Conservation (phyloP, 2,329 filamentous ascomycete species). For the Aspergillus sp. region DNA sequence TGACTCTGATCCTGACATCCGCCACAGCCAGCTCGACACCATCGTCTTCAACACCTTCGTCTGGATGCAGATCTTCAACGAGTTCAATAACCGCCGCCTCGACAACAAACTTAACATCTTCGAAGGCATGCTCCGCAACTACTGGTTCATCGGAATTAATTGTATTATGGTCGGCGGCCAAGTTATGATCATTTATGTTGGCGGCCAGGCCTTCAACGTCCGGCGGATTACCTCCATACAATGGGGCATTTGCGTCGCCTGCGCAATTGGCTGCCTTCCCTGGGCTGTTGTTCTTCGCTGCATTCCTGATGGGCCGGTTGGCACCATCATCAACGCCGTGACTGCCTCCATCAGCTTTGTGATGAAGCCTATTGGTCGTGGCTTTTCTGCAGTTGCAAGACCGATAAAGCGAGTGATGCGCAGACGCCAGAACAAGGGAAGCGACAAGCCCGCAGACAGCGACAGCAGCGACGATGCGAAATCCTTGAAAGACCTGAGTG, state of each 20-base stretch:
- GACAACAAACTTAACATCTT: conserved; percentile 97
- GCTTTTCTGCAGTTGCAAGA: conserved; percentile 26
- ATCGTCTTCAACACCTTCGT: conserved; percentile 98
- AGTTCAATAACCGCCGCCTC: conserved; percentile 92
- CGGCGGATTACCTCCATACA: conserved; percentile 67
- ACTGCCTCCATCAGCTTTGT: conserved; percentile 54
- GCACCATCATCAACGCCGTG: conserved; percentile 49
- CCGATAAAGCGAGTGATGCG: conserved; percentile 25
- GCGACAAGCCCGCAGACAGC: background rate
- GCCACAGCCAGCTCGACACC: conserved; percentile 62
- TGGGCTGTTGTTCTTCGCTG: conserved; percentile 78
- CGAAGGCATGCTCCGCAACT: conserved; percentile 80
- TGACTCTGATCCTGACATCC: conserved; percentile 51
- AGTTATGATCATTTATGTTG: conserved; percentile 84
- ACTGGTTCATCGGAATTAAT: conserved; percentile 86
- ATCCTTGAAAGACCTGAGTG: conserved; percentile 1
- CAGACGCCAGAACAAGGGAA: conserved; percentile 5
- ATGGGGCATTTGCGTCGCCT: conserved; percentile 84
- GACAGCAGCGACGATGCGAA: background rate
- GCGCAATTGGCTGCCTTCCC: conserved; percentile 82
- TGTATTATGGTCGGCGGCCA: conserved; percentile 85
- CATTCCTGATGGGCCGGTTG: conserved; percentile 68
- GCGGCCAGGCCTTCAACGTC: conserved; percentile 77
- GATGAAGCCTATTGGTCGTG: conserved; percentile 43
- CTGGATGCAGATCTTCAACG: conserved; percentile 99